Evolutionary conservation across 768 basidiomycete species (phyloP).

Genomic region (Paxillus rubicundulus): DNA sequence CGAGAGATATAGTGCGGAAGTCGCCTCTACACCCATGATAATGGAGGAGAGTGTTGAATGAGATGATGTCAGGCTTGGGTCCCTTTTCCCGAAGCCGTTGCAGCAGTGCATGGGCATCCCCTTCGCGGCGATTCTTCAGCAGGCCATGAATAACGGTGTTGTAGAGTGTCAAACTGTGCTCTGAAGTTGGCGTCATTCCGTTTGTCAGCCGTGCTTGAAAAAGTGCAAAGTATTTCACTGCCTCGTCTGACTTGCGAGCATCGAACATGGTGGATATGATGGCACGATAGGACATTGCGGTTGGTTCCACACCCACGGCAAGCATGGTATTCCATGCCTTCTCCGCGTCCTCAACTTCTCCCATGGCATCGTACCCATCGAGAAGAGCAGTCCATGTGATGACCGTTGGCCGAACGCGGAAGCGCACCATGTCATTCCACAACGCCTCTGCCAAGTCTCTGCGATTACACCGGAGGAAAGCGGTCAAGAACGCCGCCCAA

Average conservation of each 20-base stretch:
- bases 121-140: conserved; percentile 42
- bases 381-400: conserved; percentile 72
- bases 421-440: conserved; percentile 63
- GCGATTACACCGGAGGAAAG: conserved; percentile 55
- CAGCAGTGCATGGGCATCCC: conserved; percentile 43
- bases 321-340: conserved; percentile 65
- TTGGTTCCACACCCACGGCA: conserved; percentile 53
- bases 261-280: conserved; percentile 62
- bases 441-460: conserved; percentile 57
- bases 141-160: conserved; percentile 77
- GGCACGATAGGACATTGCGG: conserved; percentile 64
- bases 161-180: conserved; percentile 47
- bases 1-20: conserved; percentile 54
- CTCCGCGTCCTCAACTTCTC: conserved; percentile 51
- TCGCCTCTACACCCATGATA: conserved; percentile 64
- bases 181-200: conserved; percentile 24
- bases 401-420: conserved; percentile 49
- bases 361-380: conserved; percentile 54
- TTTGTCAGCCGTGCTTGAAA: conserved; percentile 38
- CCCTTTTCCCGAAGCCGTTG: conserved; percentile 46
- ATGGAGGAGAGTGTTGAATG: conserved; percentile 79
- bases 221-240: conserved; percentile 47
- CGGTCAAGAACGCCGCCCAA: conserved; percentile 67
- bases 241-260: conserved; percentile 49
- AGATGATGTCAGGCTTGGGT: conserved; percentile 66